These are phyloP conservation scores for Populus simonii DNA, from an alignment of 345 rosid species.

Conservation along the genomic window DNA sequence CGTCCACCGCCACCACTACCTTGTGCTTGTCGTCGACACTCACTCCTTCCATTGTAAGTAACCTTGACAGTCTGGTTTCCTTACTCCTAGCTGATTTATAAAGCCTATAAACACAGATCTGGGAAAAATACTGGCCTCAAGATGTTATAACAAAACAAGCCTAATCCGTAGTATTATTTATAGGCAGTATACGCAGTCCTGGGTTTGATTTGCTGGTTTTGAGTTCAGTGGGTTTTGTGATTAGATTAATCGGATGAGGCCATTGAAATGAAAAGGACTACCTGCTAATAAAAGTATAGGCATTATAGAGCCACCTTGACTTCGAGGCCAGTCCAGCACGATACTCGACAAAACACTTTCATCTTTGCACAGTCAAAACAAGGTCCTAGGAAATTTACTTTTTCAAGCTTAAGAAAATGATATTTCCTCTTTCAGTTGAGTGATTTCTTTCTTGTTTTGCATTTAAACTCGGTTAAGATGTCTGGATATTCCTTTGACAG, in stretches of 20 bases:
- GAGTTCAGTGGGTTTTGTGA: not conserved
- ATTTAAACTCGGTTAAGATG: too few species aligned
- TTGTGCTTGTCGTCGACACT: slow-evolving; percentile 26
- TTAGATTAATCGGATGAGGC: not conserved
- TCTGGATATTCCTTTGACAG: too few species aligned
- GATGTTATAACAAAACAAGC: not conserved
- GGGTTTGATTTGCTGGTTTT: not conserved
- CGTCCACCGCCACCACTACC: slow-evolving; percentile 84
- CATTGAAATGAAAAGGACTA: not conserved
- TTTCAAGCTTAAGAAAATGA: too few species aligned
- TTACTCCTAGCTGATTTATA: not conserved
- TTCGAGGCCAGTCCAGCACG: not conserved
- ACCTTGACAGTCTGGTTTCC: not conserved
- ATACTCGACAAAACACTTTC: too few species aligned
- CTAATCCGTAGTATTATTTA: not conserved
- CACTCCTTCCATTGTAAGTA: slow-evolving; percentile 20
- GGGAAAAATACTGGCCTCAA: slow-evolving; percentile 1
- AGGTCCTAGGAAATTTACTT: too few species aligned
- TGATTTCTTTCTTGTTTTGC: too few species aligned
- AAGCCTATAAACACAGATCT: not conserved
- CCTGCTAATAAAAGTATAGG: not conserved
- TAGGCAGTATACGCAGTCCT: not conserved
- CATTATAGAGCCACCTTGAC: not conserved
- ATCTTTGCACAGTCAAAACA: too few species aligned
- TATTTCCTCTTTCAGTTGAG: too few species aligned